Evolutionary conservation across 2,329 filamentous ascomycete genomes (phyloP).

Genomic region (Ceratocystis cacaofunesta): DNA sequence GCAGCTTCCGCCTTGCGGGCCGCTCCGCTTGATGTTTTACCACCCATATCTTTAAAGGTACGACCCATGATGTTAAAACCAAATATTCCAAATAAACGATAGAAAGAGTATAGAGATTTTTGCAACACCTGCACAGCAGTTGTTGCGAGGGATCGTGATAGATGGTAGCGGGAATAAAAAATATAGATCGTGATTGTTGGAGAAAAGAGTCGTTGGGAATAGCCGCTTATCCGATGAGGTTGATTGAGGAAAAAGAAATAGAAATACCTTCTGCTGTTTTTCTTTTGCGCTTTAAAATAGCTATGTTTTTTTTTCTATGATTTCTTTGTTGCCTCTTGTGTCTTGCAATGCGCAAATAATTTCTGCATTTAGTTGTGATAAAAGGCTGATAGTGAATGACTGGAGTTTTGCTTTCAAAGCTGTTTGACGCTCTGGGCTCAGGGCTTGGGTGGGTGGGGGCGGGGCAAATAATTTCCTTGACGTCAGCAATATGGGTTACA

Average conservation of each 20-base stretch:
- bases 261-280: background rate
- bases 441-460: background rate
- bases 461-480: constrained; percentile 1
- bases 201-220: background rate
- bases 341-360: background rate
- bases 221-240: too few relatives aligned
- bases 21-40: constrained; percentile 80
- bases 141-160: background rate
- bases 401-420: background rate
- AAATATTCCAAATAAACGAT: background rate
- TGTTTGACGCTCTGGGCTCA: background rate
- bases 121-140: background rate
- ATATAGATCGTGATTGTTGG: background rate
- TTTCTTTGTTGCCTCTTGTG: background rate
- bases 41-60: constrained; percentile 63
- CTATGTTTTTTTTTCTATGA: background rate
- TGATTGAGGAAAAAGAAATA: background rate
- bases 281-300: background rate
- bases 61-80: constrained; percentile 41
- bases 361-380: background rate
- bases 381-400: background rate
- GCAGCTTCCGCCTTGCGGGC: constrained; percentile 85
- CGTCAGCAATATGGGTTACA: background rate
- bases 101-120: background rate
- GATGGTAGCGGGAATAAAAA: background rate